phyloP scores from a whole-genome alignment of 305 asterid genomes.

The Salvia sclarea region DNA sequence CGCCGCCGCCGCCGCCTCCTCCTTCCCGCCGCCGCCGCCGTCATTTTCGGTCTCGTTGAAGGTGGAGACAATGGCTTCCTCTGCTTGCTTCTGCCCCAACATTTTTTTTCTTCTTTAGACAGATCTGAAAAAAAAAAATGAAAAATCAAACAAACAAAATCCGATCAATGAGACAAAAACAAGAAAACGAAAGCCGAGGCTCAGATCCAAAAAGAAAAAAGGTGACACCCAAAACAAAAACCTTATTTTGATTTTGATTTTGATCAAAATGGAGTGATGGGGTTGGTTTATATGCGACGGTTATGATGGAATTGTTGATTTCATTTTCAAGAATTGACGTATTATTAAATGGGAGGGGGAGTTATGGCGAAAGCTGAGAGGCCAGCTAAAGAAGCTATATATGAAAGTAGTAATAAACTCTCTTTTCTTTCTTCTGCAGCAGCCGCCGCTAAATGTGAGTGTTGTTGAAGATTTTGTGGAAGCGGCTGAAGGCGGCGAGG shows the following conservation, averaged over 20 bases:
- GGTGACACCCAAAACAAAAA: slow-evolving; percentile 4
- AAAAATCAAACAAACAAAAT: slow-evolving; percentile 20
- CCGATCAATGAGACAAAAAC: slow-evolving; percentile 48
- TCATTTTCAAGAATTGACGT: slow-evolving; percentile 24
- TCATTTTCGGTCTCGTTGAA: slow-evolving; percentile 55
- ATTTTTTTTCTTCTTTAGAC: slow-evolving; percentile 41
- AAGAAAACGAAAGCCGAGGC: slow-evolving; percentile 47
- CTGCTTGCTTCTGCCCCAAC: slow-evolving; percentile 87
- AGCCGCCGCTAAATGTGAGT: too few relatives aligned
- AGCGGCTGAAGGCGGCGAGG: slow-evolving; percentile 55
- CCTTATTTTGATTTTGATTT: slow-evolving; percentile 21
- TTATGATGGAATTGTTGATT: slow-evolving; percentile 22
- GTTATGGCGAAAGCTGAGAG: too few relatives aligned
- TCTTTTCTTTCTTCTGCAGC: slow-evolving; percentile 12
- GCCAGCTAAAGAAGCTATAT: too few relatives aligned
- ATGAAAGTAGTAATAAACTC: too few relatives aligned
- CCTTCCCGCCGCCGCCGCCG: slow-evolving; percentile 38
- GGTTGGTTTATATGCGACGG: slow-evolving; percentile 14
- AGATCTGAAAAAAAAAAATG: slow-evolving; percentile 45
- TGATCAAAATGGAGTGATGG: slow-evolving; percentile 15
- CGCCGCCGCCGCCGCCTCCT: slow-evolving; percentile 34
- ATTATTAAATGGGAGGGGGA: slow-evolving; percentile 29
- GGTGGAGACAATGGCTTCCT: slow-evolving; percentile 80
- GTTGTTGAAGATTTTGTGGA: slow-evolving; percentile 34
- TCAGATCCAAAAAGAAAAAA: slow-evolving; percentile 40